phyloP scores from a whole-genome alignment of 495 filamentous ascomycete genomes.

The Neurospora sp. region DNA sequence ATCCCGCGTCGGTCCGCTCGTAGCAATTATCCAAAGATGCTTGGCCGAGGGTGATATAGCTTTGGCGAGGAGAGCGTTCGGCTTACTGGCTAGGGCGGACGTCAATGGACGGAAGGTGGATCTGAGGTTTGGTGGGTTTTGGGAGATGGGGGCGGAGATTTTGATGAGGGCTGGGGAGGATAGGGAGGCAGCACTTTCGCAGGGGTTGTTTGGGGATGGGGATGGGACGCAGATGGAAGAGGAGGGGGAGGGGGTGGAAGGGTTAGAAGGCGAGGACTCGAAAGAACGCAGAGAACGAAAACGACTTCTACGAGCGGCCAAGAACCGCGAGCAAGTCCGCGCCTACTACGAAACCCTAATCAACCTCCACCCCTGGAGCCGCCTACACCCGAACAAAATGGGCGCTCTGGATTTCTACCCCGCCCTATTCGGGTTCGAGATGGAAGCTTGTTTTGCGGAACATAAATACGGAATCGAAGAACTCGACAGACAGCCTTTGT shows the following conservation, averaged over 20 bases:
- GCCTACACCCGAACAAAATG: constrained; percentile 14
- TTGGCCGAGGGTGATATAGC: constrained; percentile 29
- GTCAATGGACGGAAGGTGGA: constrained; percentile 24
- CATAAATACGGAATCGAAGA: neutral
- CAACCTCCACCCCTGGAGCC: constrained; percentile 28
- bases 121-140: constrained; percentile 24
- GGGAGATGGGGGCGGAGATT: constrained; percentile 35
- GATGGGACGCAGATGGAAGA: no score
- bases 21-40: constrained; percentile 24
- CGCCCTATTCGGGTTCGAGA: constrained; percentile 30
- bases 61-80: constrained; percentile 30
- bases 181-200: neutral
- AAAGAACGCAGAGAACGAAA: neutral
- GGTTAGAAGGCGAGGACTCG: constrained; percentile 1
- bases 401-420: constrained; percentile 31
- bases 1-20: constrained; percentile 22
- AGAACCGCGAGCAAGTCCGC: constrained; percentile 17
- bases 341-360: constrained; percentile 29
- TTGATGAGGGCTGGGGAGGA: constrained; percentile 29
- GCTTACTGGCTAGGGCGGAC: constrained; percentile 20
- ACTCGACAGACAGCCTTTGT: neutral
- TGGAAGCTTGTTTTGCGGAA: constrained; percentile 26
- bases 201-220: no score
- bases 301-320: neutral
- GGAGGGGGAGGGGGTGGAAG: constrained; percentile 14